Base-by-base conservation (phyloP, 805 yeast species). In the Candida tallmaniae region DNA sequence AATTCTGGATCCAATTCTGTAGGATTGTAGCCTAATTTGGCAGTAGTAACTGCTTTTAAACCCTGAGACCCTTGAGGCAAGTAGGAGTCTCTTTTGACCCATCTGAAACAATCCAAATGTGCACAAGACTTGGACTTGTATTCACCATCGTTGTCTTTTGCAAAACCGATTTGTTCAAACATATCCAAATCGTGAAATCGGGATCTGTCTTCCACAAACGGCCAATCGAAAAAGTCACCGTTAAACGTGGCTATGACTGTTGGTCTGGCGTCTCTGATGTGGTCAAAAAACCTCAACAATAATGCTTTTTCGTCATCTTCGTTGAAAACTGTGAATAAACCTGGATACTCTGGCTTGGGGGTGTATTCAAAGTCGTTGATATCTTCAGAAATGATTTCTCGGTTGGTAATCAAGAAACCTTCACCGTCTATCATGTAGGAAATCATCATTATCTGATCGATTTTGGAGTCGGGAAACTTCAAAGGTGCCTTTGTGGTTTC, bases 151-250 rank as follows among this genome's bases (percentile, higher is more conserved):
- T 72, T 62, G 54, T 90, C 97, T 34, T 79, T 78, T 2, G 86
- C 86, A 57, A 93, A 93, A 2, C 99, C 99, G 49, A 90, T 90
- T 55, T 90, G 97, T 27, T 83, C 82, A 52, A 76, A 83, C 93
- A 93, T 82, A 54, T 83, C 81, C 44, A 93, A 56, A 11, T 85
- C 96, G 56, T 93, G 94, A 39, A 76, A 76, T 15, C 79, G 64
- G 2, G 97, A 81, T 53, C 99, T 70, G 10, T 84, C 81, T 46
- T 89, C 97, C 2, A 93, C 90, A 55, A 88, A 93, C 1, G 99
- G 99, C 97, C 98, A 93, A 68, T 93, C 99, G 62, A 93, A 93
- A 53, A 89, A 90, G 56, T 93, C 99, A 70, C 99, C 99, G 62
- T 93, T 93, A 51, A 86, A 93, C 0, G 98, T 93, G 1, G 96